Evolutionary conservation across 2,329 filamentous ascomycete species (phyloP).

Genomic region (Trichoderma oligosporum): DNA sequence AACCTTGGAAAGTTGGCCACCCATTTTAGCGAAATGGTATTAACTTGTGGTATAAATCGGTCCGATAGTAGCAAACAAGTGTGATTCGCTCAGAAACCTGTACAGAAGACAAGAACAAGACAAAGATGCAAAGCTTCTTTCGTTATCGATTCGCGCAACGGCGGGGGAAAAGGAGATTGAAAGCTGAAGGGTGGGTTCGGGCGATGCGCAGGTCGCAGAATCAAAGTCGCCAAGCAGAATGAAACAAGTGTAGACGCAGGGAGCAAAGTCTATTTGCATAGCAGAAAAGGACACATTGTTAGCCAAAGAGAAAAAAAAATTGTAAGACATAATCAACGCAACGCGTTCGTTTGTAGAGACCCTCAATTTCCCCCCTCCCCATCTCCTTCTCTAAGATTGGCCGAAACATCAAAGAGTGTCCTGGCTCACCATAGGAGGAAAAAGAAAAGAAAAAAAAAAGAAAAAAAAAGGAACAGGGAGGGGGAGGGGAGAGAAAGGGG

Average conservation of each 20-base stretch:
- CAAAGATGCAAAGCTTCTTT: neutral
- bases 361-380: neutral
- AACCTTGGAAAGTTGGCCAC: constrained; percentile 89
- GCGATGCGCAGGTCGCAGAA: neutral
- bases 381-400: neutral
- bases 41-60: too few relatives aligned
- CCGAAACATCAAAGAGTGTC: neutral
- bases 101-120: too few relatives aligned
- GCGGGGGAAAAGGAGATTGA: neutral
- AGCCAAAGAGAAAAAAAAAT: too few relatives aligned
- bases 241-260: neutral
- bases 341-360: too few relatives aligned
- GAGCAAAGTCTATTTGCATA: neutral
- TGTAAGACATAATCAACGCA: constrained; percentile 2
- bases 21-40: constrained; percentile 59
- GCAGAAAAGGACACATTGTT: too few relatives aligned
- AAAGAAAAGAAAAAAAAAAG: neutral
- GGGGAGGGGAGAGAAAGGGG: neutral
- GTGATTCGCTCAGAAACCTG: too few relatives aligned
- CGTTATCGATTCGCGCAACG: neutral
- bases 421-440: too few relatives aligned
- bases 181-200: neutral
- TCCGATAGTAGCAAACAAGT: too few relatives aligned
- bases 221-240: too few relatives aligned
- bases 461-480: neutral